A percentile compares a stretch with the other conserved stretches of the same genome.
phyloP scores from a whole-genome alignment of 2,329 filamentous ascomycete genomes.

The Pochonia chlamydosporia region DNA sequence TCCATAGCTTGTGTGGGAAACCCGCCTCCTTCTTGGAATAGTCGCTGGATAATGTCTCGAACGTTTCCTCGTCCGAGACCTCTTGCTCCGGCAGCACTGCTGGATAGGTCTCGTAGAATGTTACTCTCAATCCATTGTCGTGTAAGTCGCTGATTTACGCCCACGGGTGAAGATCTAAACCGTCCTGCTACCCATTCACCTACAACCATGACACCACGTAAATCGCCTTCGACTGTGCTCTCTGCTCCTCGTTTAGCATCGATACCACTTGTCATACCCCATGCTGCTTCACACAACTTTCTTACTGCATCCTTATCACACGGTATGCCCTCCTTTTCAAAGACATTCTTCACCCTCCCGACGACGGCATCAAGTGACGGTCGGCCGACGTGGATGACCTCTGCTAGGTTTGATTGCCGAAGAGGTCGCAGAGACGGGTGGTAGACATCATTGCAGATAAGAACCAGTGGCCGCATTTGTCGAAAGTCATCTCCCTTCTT shows the following conservation, averaged over 20 bases:
- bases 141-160: conserved; percentile 48
- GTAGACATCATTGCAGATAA: conserved; percentile 98
- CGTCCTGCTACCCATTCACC: conserved; percentile 80
- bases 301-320: conserved; percentile 87
- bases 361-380: conserved; percentile 84
- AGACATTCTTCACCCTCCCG: conserved; percentile 72
- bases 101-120: conserved; percentile 59
- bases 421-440: conserved; percentile 82
- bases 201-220: conserved; percentile 79
- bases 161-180: conserved; percentile 44
- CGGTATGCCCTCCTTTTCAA: conserved; percentile 80
- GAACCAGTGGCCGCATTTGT: conserved; percentile 78
- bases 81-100: conserved; percentile 65
- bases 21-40: conserved; percentile 74
- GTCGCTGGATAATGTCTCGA: conserved; percentile 70
- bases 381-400: conserved; percentile 87
- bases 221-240: conserved; percentile 63
- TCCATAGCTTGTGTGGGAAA: conserved; percentile 57
- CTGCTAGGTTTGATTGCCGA: conserved; percentile 77
- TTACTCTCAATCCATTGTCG: conserved; percentile 72
- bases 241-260: conserved; percentile 64
- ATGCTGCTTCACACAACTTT: conserved; percentile 75
- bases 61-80: conserved; percentile 65
- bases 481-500: conserved; percentile 83
- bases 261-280: conserved; percentile 70